Evolutionary conservation across 805 yeast genomes (phyloP).

Genomic region (Cyberlindnera maritima): DNA sequence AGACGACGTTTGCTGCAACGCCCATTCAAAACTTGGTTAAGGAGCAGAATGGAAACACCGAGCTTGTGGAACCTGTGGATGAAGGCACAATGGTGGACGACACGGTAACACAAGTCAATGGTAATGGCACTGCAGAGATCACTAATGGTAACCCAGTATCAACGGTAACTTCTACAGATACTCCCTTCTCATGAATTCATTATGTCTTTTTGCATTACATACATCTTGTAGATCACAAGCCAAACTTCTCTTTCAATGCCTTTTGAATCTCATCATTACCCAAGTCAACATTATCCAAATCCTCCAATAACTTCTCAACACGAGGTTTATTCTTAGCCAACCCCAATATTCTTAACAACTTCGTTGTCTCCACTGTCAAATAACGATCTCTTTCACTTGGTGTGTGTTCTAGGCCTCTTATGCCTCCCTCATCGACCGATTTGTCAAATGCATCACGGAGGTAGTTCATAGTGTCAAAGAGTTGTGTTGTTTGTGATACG

Average conservation of each 20-base stretch:
- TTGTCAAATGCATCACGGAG: conserved; percentile 10
- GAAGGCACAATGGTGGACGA: not conserved
- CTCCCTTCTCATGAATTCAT: not conserved
- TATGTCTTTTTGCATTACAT: not conserved
- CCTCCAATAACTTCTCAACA: conserved; percentile 21
- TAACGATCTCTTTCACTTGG: conserved; percentile 38
- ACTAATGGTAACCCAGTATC: not conserved
- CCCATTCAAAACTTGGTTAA: conserved; percentile 16
- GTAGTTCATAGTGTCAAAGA: conserved; percentile 16
- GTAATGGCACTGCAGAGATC: not conserved
- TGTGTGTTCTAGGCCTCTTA: conserved; percentile 22
- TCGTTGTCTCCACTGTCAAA: conserved; percentile 36
- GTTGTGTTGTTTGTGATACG: conserved; percentile 39
- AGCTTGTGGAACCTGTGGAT: not conserved
- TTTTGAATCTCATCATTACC: conserved; percentile 18
- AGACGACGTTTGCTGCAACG: conserved; percentile 26
- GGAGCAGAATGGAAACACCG: not conserved
- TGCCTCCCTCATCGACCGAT: conserved; percentile 12
- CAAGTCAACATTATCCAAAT: conserved; percentile 22
- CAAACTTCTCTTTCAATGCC: conserved; percentile 21
- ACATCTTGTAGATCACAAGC: conserved; percentile 4
- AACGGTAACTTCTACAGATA: conserved; percentile 2
- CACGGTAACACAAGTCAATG: not conserved
- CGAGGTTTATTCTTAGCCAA: conserved; percentile 22
- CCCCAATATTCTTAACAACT: conserved; percentile 30